A percentile compares a stretch with the other conserved stretches of the same genome.
These are phyloP conservation scores for Serendipita sp. DNA, from an alignment of 768 basidiomycete species.

Conservation along the genomic window DNA sequence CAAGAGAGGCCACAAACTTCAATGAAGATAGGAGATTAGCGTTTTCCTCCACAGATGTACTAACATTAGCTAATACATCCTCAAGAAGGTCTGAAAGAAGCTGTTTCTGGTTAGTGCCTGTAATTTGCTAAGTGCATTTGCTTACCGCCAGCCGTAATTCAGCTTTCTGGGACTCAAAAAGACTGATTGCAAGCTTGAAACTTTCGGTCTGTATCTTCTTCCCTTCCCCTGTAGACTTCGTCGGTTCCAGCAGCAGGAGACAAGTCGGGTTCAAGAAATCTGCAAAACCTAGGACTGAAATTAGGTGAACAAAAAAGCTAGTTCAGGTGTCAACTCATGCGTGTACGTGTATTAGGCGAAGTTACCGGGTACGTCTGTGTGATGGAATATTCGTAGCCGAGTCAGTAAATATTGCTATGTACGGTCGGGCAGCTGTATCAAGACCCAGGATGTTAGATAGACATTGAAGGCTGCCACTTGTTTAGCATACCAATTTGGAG, in stretches of 20 bases:
- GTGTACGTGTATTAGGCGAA: constrained; percentile 7
- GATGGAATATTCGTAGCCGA: constrained; percentile 83
- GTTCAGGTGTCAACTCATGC: not conserved
- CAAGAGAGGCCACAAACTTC: not conserved
- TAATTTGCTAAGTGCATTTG: not conserved
- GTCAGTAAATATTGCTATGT: constrained; percentile 84
- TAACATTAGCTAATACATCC: not conserved
- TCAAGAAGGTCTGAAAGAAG: not conserved
- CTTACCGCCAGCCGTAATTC: not conserved
- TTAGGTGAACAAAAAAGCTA: constrained; percentile 82
- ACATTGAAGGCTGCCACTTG: not conserved
- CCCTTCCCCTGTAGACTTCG: constrained; percentile 37
- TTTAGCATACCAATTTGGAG: constrained; percentile 36
- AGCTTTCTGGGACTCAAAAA: not conserved
- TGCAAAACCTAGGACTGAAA: constrained; percentile 59
- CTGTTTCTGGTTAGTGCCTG: not conserved
- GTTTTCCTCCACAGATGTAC: not conserved
- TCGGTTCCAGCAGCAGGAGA: constrained; percentile 76
- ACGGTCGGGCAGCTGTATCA: constrained; percentile 42
- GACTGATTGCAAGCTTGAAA: not conserved
- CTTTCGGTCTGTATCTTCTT: not conserved
- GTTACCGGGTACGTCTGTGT: constrained; percentile 77
- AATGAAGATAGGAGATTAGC: not conserved
- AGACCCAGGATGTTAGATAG: too few relatives aligned
- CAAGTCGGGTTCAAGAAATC: constrained; percentile 71